Base-by-base conservation (phyloP, 2,329 filamentous ascomycete species). In the Penicillium janthinellum region DNA sequence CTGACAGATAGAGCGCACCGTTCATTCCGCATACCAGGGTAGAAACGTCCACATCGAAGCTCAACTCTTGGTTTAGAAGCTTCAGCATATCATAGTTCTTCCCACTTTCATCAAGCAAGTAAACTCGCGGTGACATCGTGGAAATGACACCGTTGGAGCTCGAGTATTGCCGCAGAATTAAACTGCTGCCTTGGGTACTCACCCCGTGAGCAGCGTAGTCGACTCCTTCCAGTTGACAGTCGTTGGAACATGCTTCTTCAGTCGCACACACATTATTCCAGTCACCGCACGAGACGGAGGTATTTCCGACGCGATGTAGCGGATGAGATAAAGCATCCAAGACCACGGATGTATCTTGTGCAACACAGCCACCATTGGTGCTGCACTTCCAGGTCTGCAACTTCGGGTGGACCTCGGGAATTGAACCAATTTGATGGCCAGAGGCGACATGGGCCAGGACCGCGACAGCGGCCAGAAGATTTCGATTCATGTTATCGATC, bases 11-110 rank as follows among this genome's bases (percentile, higher is more conserved):
- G 41, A 90, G 78, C 39, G 88, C 88, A 53, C 87, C 88, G 75
- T 91, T 90, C 64, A 90, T 78, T 59, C 88, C 88, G 69, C 88
- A 90, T 60, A 83, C 83, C n/a, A 89, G 78, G 67, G 83, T 82
- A 25, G 86, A 88, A 39, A 89, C 84, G 71, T 90, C 87, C 22
- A 89, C 87, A 57, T 89, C 87, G 64, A 90, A 90, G 49, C 85
- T 86, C 75, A 90, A 84, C 73, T 90, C 88, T 70, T 88, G 83
- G 73, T 85, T 85, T 45, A 84, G 78, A 53, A 89, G 79, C 45
- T 83, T 79, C 71, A 90, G 84, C 73, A 83, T 81, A 75, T 88
- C 78, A 75, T 90, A 90, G 58, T 83, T 82, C 66, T 80, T 78
- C 56, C 85, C 82, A 50, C 78, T 76, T 66, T 83, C 82, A 74